Conservation (phyloP, 176 grass and related monocot species). For the Puya raimondii region DNA sequence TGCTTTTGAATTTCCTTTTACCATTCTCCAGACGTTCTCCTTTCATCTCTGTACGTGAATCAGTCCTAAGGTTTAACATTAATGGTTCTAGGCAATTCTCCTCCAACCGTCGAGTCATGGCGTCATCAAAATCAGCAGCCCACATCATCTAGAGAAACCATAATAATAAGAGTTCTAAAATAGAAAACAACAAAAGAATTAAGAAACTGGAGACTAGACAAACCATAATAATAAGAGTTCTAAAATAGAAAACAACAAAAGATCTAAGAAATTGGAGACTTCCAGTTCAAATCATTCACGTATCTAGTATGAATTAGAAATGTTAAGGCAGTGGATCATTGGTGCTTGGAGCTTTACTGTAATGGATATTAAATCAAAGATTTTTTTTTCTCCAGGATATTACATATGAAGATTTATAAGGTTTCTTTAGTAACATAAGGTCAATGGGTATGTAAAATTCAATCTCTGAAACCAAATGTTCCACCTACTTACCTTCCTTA, state of each 20-base stretch:
- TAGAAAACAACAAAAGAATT: neutral
- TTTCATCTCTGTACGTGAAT: slow-evolving; percentile 42
- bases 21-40: slow-evolving; percentile 29
- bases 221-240: neutral
- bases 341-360: too few relatives aligned
- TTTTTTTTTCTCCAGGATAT: too few relatives aligned
- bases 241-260: neutral
- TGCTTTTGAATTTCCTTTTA: slow-evolving; percentile 58
- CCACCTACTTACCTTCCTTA: too few relatives aligned
- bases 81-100: slow-evolving; percentile 70
- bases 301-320: too few relatives aligned
- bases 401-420: too few relatives aligned
- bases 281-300: too few relatives aligned
- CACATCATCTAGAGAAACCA: slow-evolving; percentile 84
- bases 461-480: too few relatives aligned
- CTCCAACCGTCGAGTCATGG: slow-evolving; percentile 44
- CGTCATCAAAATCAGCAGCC: slow-evolving; percentile 99
- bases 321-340: too few relatives aligned
- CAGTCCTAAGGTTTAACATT: slow-evolving; percentile 36
- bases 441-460: too few relatives aligned
- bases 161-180: slow-evolving; percentile 13
- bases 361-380: too few relatives aligned
- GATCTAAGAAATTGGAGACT: too few relatives aligned
- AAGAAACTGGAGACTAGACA: neutral
- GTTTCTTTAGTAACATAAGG: too few relatives aligned